Evolutionary conservation across 768 basidiomycete species (phyloP).

Genomic region (Panus rudis): DNA sequence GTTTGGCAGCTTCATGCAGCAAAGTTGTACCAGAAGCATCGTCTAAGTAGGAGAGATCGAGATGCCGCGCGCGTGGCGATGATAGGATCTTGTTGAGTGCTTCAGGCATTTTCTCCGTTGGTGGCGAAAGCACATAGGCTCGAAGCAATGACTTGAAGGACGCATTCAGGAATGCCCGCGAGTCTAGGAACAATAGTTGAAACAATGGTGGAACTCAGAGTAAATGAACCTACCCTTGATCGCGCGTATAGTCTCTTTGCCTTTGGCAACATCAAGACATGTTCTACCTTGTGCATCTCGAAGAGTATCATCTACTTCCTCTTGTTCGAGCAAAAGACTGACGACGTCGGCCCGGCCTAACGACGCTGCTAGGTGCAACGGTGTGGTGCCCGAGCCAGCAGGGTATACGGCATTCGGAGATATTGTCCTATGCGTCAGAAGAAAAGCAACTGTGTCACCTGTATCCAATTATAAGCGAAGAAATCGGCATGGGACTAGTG

Average conservation of each 20-base stretch:
- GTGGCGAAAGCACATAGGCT: conserved; percentile 62
- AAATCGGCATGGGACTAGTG: neutral
- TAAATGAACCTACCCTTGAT: conserved; percentile 52
- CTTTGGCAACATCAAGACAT: conserved; percentile 64
- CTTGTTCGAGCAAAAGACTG: conserved; percentile 69
- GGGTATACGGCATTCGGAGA: conserved; percentile 77
- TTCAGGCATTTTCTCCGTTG: conserved; percentile 25
- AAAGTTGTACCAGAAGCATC: conserved; percentile 69
- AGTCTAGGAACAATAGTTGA: conserved; percentile 39
- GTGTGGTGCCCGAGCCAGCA: conserved; percentile 61
- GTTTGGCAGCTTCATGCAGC: conserved; percentile 79
- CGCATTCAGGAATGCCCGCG: conserved; percentile 67
- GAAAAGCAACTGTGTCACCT: conserved; percentile 62
- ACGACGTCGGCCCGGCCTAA: conserved; percentile 71
- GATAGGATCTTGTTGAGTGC: conserved; percentile 52
- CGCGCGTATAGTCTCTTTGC: conserved; percentile 54
- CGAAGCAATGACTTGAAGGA: conserved; percentile 68
- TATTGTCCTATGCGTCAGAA: conserved; percentile 68
- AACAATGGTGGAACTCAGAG: neutral
- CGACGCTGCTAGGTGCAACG: conserved; percentile 68
- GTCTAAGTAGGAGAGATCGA: conserved; percentile 79
- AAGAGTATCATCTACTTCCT: conserved; percentile 71
- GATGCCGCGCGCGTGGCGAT: conserved; percentile 58
- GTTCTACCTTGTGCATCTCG: conserved; percentile 62
- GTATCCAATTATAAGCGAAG: neutral